These are phyloP conservation scores for Fraxinus platypoda DNA, from an alignment of 305 asterid genomes.

Conservation along the genomic window DNA sequence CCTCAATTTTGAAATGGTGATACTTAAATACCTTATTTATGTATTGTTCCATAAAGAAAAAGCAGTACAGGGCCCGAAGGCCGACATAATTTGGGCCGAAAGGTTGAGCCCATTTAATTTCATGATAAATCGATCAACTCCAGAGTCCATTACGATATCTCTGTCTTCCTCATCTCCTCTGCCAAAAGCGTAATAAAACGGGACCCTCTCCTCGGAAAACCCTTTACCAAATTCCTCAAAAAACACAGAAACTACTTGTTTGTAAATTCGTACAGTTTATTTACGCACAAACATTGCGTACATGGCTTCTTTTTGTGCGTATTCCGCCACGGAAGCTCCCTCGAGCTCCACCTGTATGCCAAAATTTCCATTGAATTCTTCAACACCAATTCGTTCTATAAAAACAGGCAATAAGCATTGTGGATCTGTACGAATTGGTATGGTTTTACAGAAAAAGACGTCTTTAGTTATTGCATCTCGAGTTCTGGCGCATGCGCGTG, in stretches of 20 bases:
- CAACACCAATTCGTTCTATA: conserved; percentile 13
- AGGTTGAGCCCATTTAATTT: neutral
- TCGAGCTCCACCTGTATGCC: conserved; percentile 43
- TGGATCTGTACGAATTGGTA: conserved; percentile 26
- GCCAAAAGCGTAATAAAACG: neutral
- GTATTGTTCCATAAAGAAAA: too few relatives aligned
- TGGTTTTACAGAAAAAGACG: conserved; percentile 22
- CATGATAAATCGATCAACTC: neutral
- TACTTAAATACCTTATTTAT: too few relatives aligned
- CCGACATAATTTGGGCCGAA: neutral
- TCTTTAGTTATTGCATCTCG: conserved; percentile 33
- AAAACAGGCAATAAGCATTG: conserved; percentile 14
- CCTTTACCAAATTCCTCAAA: neutral
- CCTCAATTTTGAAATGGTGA: too few relatives aligned
- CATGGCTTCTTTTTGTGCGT: conserved; percentile 27
- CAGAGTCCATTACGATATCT: neutral
- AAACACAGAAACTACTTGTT: neutral
- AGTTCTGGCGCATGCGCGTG: conserved; percentile 37
- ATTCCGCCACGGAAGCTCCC: conserved; percentile 59
- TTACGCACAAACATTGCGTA: neutral
- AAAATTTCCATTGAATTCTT: conserved; percentile 31
- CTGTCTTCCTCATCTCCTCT: neutral
- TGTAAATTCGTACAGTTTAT: neutral
- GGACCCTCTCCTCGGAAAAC: neutral
- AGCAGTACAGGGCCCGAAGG: neutral